Conservation (phyloP, 768 basidiomycete species). For the Artomyces pyxidatus region DNA sequence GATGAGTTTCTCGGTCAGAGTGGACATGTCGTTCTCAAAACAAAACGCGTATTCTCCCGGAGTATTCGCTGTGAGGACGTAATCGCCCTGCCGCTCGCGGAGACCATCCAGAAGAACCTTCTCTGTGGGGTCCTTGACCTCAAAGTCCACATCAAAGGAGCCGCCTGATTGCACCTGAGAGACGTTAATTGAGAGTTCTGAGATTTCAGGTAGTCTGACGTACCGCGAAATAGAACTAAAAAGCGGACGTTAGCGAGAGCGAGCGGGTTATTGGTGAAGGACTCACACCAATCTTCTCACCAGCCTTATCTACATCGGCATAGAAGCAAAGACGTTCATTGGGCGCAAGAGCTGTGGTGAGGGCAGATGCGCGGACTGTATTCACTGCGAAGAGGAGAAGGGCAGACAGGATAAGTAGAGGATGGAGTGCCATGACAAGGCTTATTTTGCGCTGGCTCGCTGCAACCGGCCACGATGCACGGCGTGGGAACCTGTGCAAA, state of each 20-base stretch:
- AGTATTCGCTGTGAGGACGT: constrained; percentile 89
- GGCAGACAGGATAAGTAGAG: constrained; percentile 14
- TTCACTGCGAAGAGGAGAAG: constrained; percentile 14
- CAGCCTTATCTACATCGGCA: constrained; percentile 91
- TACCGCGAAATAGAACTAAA: constrained; percentile 96
- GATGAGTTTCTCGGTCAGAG: constrained; percentile 88
- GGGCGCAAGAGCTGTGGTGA: constrained; percentile 71
- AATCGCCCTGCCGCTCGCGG: constrained; percentile 93
- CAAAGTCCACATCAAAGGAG: constrained; percentile 92
- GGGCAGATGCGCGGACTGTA: constrained; percentile 42
- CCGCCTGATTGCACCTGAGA: constrained; percentile 90
- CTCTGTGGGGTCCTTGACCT: constrained; percentile 85
- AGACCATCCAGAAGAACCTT: constrained; percentile 81
- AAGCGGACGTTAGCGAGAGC: constrained; percentile 2
- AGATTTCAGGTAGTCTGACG: constrained; percentile 19
- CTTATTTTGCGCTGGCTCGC: background rate
- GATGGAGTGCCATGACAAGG: constrained; percentile 11
- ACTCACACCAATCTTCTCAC: constrained; percentile 84
- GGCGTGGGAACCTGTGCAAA: background rate
- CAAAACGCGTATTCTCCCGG: constrained; percentile 93
- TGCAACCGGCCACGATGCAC: background rate
- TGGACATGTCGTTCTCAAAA: constrained; percentile 97
- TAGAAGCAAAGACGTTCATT: constrained; percentile 90
- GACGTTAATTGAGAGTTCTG: background rate
- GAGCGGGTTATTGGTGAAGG: too few relatives aligned